phyloP scores from a whole-genome alignment of 768 basidiomycete genomes.

The Lentinula boryana region DNA sequence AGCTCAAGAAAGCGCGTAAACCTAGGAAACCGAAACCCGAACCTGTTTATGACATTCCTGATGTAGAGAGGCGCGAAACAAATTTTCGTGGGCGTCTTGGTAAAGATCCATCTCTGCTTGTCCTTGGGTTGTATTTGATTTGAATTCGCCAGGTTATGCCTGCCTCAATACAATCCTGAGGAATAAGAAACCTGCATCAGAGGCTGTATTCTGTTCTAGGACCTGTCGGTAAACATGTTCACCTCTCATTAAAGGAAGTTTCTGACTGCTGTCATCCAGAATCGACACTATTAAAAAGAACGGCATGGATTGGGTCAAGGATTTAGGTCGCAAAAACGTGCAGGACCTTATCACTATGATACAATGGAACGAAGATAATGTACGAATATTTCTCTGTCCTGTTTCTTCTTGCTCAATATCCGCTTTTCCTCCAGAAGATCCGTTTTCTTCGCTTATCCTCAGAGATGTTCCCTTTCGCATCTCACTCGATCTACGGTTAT shows the following conservation, averaged over 20 bases:
- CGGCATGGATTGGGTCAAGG: conserved; percentile 77
- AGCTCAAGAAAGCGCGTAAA: neutral
- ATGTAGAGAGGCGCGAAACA: conserved; percentile 60
- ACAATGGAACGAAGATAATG: conserved; percentile 89
- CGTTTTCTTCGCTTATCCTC: conserved; percentile 87
- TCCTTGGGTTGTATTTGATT: neutral
- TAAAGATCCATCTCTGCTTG: conserved; percentile 14
- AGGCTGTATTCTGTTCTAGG: conserved; percentile 70
- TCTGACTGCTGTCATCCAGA: conserved; percentile 24
- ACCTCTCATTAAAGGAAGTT: neutral
- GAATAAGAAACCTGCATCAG: conserved; percentile 55
- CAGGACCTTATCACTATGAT: conserved; percentile 68
- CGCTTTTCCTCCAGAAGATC: conserved; percentile 48
- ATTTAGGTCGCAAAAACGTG: conserved; percentile 70
- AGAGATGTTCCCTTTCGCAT: conserved; percentile 91
- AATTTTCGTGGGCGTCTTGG: conserved; percentile 66
- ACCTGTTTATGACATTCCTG: conserved; percentile 63
- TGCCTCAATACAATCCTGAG: conserved; percentile 84
- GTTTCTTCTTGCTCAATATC: neutral
- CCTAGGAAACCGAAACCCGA: conserved; percentile 27
- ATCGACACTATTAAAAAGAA: conserved; percentile 76
- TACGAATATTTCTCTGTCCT: conserved; percentile 17
- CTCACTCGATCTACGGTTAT: conserved; percentile 77
- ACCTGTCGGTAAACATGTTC: conserved; percentile 45
- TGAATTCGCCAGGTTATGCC: conserved; percentile 51